A percentile compares a stretch with the other conserved stretches of the same genome.
Conservation (phyloP, 176 grass and related monocot genomes). For the Coix lacrymajobi region DNA sequence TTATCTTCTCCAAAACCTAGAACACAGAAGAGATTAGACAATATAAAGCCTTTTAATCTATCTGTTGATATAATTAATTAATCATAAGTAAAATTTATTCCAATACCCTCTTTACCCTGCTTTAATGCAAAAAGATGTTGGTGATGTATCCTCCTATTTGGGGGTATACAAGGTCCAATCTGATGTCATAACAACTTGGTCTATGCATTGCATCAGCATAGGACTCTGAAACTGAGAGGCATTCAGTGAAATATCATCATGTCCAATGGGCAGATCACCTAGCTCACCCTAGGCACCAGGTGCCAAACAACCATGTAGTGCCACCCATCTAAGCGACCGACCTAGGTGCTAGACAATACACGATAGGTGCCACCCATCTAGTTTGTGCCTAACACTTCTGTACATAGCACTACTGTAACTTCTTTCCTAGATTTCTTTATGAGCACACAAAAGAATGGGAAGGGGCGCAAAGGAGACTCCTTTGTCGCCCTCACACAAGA, state of each 20-base stretch:
- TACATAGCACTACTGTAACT: neutral
- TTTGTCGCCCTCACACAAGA: neutral
- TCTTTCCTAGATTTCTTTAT: neutral
- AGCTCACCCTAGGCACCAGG: neutral
- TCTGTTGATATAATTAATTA: neutral
- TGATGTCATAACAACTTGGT: neutral
- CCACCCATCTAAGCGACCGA: neutral
- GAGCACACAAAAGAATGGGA: neutral
- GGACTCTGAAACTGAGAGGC: neutral
- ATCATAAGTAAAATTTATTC: neutral
- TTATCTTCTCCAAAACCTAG: conserved; percentile 89
- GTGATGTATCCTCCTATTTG: neutral
- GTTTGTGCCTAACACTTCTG: neutral
- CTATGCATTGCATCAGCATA: neutral
- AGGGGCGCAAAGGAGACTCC: neutral
- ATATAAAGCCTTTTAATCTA: neutral
- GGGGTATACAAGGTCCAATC: neutral
- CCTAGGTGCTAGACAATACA: neutral
- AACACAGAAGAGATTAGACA: conserved; percentile 22
- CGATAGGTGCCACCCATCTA: neutral
- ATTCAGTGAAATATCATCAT: neutral
- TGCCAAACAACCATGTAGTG: neutral
- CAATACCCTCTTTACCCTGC: neutral
- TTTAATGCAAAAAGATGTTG: neutral
- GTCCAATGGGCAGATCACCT: neutral